phyloP scores from a whole-genome alignment of 805 yeast species.

The Gaillardinia entomophila region DNA sequence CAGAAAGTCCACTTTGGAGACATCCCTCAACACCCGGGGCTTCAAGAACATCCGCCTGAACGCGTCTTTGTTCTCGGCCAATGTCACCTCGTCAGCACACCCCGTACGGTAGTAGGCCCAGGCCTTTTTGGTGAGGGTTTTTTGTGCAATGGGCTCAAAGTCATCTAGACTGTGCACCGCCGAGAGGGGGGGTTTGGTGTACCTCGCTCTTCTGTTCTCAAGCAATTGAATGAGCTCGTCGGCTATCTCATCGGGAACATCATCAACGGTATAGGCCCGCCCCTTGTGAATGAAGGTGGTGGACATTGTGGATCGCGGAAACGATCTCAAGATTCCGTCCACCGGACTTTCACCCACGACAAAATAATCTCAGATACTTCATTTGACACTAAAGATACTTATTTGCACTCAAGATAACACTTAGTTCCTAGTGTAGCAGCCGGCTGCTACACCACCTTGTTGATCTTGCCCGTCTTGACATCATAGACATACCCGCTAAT shows the following conservation, averaged over 20 bases:
- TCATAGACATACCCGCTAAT: constrained; percentile 34
- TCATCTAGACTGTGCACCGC: constrained; percentile 8
- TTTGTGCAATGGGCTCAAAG: constrained; percentile 9
- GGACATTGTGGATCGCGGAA: no score
- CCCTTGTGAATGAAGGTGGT: background rate
- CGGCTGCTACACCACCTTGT: constrained; percentile 14
- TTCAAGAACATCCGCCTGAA: constrained; percentile 9
- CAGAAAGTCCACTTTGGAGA: constrained; percentile 4
- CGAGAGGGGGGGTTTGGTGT: constrained; percentile 6
- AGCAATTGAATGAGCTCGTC: background rate
- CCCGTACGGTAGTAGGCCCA: constrained; percentile 11
- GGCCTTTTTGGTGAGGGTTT: constrained; percentile 6
- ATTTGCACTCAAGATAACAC: no score
- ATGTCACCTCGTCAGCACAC: constrained; percentile 8
- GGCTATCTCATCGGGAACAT: background rate
- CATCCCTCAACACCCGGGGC: constrained; percentile 9
- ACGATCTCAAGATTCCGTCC: no score
- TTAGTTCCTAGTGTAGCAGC: no score
- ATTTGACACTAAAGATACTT: no score
- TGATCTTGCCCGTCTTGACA: constrained; percentile 28
- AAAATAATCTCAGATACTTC: no score
- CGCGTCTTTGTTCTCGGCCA: constrained; percentile 10
- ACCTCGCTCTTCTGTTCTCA: background rate
- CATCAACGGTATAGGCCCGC: background rate
- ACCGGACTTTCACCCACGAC: no score